Evolutionary conservation across 2,329 filamentous ascomycete genomes (phyloP).

Genomic region (Aspergillus tubingensis): DNA sequence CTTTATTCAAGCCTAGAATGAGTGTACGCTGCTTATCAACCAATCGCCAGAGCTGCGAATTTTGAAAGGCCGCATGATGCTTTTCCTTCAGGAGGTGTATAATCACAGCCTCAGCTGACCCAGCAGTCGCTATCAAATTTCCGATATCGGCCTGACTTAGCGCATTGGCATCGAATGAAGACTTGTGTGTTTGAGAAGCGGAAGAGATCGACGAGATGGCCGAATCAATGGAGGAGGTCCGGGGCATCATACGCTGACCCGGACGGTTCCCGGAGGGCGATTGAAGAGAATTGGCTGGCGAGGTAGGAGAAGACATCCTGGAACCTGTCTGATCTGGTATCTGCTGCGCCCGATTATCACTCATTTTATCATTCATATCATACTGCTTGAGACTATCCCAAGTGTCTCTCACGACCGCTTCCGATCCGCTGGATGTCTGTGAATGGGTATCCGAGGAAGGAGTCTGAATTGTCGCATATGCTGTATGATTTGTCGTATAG

Average conservation of each 20-base stretch:
- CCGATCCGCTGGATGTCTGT: slow-evolving; percentile 20
- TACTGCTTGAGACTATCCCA: slow-evolving; percentile 20
- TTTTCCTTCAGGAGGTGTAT: slow-evolving; percentile 89
- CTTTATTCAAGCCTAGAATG: slow-evolving; percentile 91
- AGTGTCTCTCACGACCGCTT: slow-evolving; percentile 16
- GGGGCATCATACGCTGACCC: slow-evolving; percentile 52
- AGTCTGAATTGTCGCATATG: slow-evolving; percentile 34
- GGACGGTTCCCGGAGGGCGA: slow-evolving; percentile 33
- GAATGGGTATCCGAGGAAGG: slow-evolving; percentile 27
- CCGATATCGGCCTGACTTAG: slow-evolving; percentile 73
- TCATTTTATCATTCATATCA: slow-evolving; percentile 27
- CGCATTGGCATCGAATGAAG: slow-evolving; percentile 57
- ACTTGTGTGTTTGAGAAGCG: slow-evolving; percentile 60
- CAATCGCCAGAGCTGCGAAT: slow-evolving; percentile 88
- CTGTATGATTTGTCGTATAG: slow-evolving; percentile 25
- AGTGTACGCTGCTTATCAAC: slow-evolving; percentile 96
- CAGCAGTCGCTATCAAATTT: slow-evolving; percentile 77
- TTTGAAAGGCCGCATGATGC: slow-evolving; percentile 82
- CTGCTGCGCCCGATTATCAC: slow-evolving; percentile 29
- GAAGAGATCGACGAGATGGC: slow-evolving; percentile 77
- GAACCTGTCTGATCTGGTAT: slow-evolving; percentile 29
- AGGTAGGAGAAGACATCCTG: slow-evolving; percentile 33
- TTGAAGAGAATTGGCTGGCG: slow-evolving; percentile 32
- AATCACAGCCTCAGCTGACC: slow-evolving; percentile 85
- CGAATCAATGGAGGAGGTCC: slow-evolving; percentile 90